Conservation (phyloP, 768 basidiomycete genomes). For the Candolleomyces aberdarensis region DNA sequence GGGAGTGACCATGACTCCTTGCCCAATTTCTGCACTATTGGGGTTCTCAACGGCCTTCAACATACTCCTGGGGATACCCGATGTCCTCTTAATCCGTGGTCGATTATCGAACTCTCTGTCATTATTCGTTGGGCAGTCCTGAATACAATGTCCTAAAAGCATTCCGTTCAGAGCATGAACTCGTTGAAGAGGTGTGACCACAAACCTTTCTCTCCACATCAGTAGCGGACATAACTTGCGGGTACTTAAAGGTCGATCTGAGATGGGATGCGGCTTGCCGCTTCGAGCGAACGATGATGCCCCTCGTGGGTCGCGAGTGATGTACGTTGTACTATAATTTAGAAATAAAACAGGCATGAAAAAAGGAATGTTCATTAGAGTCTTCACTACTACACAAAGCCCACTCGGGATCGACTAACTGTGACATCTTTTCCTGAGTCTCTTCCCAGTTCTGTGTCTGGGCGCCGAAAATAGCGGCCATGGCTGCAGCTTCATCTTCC, state of each 20-base stretch:
- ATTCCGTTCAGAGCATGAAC: slow-evolving; percentile 10
- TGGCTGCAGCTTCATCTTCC: slow-evolving; percentile 89
- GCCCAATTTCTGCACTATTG: slow-evolving; percentile 59
- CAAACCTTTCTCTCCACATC: slow-evolving; percentile 95
- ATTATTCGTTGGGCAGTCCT: slow-evolving; percentile 96
- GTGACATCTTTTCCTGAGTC: slow-evolving; percentile 99
- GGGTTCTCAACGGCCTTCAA: slow-evolving; percentile 94
- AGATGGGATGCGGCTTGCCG: slow-evolving; percentile 53
- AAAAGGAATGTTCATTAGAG: slow-evolving; percentile 69
- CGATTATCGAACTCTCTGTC: slow-evolving; percentile 93
- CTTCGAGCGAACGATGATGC: slow-evolving; percentile 61
- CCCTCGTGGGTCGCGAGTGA: slow-evolving; percentile 58
- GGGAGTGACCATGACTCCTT: slow-evolving; percentile 97
- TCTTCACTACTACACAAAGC: slow-evolving; percentile 64
- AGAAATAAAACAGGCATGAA: slow-evolving; percentile 26
- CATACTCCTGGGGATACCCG: slow-evolving; percentile 97
- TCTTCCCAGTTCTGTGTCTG: slow-evolving; percentile 96
- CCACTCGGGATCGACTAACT: slow-evolving; percentile 76
- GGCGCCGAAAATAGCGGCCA: slow-evolving; percentile 97
- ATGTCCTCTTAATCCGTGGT: slow-evolving; percentile 95
- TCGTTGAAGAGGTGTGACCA: background rate
- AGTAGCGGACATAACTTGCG: slow-evolving; percentile 95
- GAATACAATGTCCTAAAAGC: slow-evolving; percentile 95
- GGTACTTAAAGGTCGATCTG: slow-evolving; percentile 83
- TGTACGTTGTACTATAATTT: slow-evolving; percentile 59